A percentile compares a stretch with the other conserved stretches of the same genome.
phyloP scores from a whole-genome alignment of 768 basidiomycete genomes.

The Candolleomyces efflorescens region DNA sequence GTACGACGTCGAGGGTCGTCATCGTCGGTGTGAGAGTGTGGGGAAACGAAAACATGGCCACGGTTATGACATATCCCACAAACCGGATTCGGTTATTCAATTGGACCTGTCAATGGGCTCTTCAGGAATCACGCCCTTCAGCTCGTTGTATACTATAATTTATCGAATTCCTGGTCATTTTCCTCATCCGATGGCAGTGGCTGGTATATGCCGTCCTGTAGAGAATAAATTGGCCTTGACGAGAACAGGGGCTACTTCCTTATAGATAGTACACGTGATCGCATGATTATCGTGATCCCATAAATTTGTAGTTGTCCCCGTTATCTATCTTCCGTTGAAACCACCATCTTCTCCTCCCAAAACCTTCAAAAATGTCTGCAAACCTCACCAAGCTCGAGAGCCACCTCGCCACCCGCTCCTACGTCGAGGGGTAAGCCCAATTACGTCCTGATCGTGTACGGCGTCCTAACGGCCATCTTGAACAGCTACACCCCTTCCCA shows the following conservation, averaged over 20 bases:
- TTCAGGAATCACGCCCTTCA: no score
- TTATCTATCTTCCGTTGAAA: conserved; percentile 21
- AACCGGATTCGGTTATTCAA: conserved; percentile 3
- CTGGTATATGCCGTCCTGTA: not conserved
- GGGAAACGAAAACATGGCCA: not conserved
- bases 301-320: conserved; percentile 9
- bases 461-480: conserved; percentile 11
- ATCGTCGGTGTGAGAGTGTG: conserved; percentile 7
- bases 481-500: conserved; percentile 86
- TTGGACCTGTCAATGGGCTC: not conserved
- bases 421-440: conserved; percentile 79
- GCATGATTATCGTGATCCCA: conserved; percentile 12
- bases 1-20: conserved; percentile 48
- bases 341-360: conserved; percentile 13
- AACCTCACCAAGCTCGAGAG: conserved; percentile 74
- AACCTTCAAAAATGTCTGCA: conserved; percentile 48
- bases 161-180: no score
- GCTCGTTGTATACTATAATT: no score
- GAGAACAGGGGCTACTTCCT: not conserved
- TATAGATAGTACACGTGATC: not conserved
- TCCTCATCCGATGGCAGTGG: no score
- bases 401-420: conserved; percentile 84
- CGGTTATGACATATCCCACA: conserved; percentile 3
- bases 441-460: not conserved
- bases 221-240: not conserved